Percentiles rank a stretch among this genome's conserved stretches.
Evolutionary conservation across 345 rosid species (phyloP).

Genomic region (Salix purpurea): DNA sequence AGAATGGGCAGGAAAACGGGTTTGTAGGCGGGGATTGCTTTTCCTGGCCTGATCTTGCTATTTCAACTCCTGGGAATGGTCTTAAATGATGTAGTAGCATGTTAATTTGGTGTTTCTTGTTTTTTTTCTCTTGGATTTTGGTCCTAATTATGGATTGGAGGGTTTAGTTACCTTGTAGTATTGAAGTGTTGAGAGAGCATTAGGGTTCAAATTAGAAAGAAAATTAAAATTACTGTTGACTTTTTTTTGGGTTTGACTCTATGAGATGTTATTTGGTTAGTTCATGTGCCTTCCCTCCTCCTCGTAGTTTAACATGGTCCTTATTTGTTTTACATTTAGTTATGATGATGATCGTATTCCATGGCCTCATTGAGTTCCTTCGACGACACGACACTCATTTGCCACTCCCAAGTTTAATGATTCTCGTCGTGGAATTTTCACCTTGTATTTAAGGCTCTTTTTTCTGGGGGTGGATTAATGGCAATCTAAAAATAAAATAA

Average conservation of each 20-base stretch:
- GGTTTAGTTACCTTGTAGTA: neutral
- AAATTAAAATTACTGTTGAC: conserved; percentile 6
- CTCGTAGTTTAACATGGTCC: conserved; percentile 16
- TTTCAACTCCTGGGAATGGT: conserved; percentile 79
- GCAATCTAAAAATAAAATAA: too few relatives aligned
- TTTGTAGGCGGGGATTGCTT: conserved; percentile 66
- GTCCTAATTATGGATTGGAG: neutral
- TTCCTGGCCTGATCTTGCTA: conserved; percentile 91
- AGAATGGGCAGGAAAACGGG: conserved; percentile 54
- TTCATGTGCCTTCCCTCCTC: conserved; percentile 11
- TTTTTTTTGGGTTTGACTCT: neutral
- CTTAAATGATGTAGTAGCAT: conserved; percentile 43
- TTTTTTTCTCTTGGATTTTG: neutral
- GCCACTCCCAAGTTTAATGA: neutral
- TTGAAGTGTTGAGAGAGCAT: conserved; percentile 4
- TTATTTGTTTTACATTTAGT: neutral
- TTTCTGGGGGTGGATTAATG: too few relatives aligned
- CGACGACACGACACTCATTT: neutral
- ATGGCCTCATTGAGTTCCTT: neutral
- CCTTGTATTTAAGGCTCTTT: too few relatives aligned
- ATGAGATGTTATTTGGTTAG: conserved; percentile 26
- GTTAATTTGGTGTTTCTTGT: neutral
- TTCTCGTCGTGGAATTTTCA: too few relatives aligned
- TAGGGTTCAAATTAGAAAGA: conserved; percentile 13
- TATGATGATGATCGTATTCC: neutral